A percentile compares a stretch with the other conserved stretches of the same genome.
Evolutionary conservation across 2,329 filamentous ascomycete genomes (phyloP).

Genomic region (Fusarium sp.): DNA sequence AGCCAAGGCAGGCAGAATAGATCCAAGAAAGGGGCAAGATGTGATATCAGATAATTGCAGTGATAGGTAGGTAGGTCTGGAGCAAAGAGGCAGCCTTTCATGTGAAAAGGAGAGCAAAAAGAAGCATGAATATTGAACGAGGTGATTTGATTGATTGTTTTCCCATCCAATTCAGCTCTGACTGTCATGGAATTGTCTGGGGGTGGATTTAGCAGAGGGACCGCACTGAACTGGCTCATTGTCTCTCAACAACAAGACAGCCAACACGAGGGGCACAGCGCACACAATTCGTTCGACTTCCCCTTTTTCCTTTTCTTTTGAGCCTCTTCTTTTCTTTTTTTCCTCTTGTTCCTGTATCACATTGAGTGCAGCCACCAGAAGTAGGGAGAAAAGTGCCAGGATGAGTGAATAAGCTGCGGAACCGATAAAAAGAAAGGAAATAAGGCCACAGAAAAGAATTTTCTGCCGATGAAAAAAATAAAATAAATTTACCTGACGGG

Average conservation of each 20-base stretch:
- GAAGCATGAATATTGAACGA: constrained; percentile 33
- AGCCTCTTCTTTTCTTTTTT: constrained; percentile 34
- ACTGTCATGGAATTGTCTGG: constrained; percentile 18
- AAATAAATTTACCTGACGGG: constrained; percentile 28
- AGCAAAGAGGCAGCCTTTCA: constrained; percentile 37
- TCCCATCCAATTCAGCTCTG: constrained; percentile 42
- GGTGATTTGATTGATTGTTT: constrained; percentile 37
- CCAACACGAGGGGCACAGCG: constrained; percentile 39
- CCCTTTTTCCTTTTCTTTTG: constrained; percentile 29
- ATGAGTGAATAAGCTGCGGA: constrained; percentile 18
- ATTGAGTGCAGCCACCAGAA: constrained; percentile 31
- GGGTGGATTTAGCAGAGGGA: constrained; percentile 38
- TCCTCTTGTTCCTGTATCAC: constrained; percentile 30
- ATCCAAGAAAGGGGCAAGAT: constrained; percentile 30
- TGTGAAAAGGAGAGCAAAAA: constrained; percentile 40
- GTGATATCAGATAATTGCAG: constrained; percentile 10
- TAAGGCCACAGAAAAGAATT: constrained; percentile 27
- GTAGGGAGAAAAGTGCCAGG: constrained; percentile 36
- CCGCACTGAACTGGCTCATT: constrained; percentile 28
- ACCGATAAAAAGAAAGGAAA: constrained; percentile 24
- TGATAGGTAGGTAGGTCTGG: constrained; percentile 25
- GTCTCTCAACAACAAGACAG: constrained; percentile 43
- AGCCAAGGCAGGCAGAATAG: background rate
- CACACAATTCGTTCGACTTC: constrained; percentile 41
- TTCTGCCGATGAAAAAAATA: constrained; percentile 14